Evolutionary conservation across 2,329 filamentous ascomycete species (phyloP).

Genomic region (Lojkania enalia): DNA sequence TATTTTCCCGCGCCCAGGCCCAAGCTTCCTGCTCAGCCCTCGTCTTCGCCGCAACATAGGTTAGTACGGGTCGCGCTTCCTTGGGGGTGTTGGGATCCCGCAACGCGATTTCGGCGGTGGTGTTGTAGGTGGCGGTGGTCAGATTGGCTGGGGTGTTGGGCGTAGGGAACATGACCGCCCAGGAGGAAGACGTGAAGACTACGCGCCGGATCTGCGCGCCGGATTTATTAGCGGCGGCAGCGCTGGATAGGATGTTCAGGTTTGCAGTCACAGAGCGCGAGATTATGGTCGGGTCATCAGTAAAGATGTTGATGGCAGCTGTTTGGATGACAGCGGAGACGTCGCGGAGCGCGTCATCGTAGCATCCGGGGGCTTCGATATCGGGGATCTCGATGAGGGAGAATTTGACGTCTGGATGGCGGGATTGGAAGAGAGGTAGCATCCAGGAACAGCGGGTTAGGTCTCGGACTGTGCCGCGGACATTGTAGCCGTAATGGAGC

Average conservation of each 20-base stretch:
- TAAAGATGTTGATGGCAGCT: constrained; percentile 39
- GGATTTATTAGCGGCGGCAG: constrained; percentile 35
- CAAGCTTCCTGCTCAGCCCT: constrained; percentile 15
- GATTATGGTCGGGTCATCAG: constrained; percentile 48
- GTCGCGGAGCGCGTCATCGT: constrained; percentile 47
- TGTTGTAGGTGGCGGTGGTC: constrained; percentile 37
- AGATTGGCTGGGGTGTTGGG: constrained; percentile 39
- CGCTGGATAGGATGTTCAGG: constrained; percentile 43
- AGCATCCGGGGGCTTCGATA: constrained; percentile 41
- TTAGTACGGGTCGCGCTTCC: constrained; percentile 26
- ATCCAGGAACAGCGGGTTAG: constrained; percentile 38
- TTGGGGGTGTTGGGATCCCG: constrained; percentile 26
- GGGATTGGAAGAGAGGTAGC: constrained; percentile 6
- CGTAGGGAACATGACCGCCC: constrained; percentile 35
- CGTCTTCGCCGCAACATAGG: constrained; percentile 60
- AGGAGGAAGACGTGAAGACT: constrained; percentile 47
- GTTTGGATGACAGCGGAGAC: constrained; percentile 47
- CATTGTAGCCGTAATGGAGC: constrained; percentile 46
- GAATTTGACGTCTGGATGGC: constrained; percentile 29
- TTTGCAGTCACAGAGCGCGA: constrained; percentile 40
- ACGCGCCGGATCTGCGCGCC: constrained; percentile 41
- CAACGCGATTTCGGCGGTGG: constrained; percentile 30
- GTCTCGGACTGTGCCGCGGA: constrained; percentile 52
- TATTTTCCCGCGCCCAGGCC: constrained; percentile 12
- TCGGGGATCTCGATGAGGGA: constrained; percentile 47